Evolutionary conservation across 2,329 filamentous ascomycete species (phyloP).

Genomic region (Microdochium bolleyi): DNA sequence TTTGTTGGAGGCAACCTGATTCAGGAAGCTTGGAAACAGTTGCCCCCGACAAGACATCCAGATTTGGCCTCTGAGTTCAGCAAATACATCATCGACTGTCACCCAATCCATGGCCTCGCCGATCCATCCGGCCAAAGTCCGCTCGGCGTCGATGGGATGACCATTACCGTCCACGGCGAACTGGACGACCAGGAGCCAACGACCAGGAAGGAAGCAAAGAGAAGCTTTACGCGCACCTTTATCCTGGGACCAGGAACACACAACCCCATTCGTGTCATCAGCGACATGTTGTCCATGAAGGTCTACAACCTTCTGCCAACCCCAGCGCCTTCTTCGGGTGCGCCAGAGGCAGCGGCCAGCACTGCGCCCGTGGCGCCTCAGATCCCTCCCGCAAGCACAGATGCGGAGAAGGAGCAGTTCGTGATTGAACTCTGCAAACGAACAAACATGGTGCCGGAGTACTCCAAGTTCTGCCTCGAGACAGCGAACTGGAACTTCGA

Average conservation of each 20-base stretch:
- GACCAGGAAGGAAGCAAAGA: slow-evolving; percentile 50
- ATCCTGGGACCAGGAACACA: slow-evolving; percentile 66
- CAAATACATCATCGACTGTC: slow-evolving; percentile 79
- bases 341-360: slow-evolving; percentile 10
- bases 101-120: slow-evolving; percentile 61
- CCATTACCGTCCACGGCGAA: slow-evolving; percentile 74
- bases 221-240: slow-evolving; percentile 78
- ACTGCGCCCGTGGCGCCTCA: slow-evolving; percentile 10
- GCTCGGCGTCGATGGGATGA: slow-evolving; percentile 67
- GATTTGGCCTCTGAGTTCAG: slow-evolving; percentile 56
- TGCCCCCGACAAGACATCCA: slow-evolving; percentile 70
- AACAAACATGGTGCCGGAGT: slow-evolving; percentile 74
- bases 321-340: slow-evolving; percentile 10
- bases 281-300: slow-evolving; percentile 68
- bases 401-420: slow-evolving; percentile 58
- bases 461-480: slow-evolving; percentile 72
- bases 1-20: slow-evolving; percentile 60
- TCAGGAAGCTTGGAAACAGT: slow-evolving; percentile 55
- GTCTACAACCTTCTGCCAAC: slow-evolving; percentile 49
- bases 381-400: slow-evolving; percentile 17
- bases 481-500: slow-evolving; percentile 76
- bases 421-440: slow-evolving; percentile 67
- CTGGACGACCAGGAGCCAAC: slow-evolving; percentile 64
- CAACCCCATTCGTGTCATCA: slow-evolving; percentile 65
- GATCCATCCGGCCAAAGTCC: slow-evolving; percentile 59